Conservation (phyloP, 164 flowering plant genomes). For the Magnolia changhungtana region DNA sequence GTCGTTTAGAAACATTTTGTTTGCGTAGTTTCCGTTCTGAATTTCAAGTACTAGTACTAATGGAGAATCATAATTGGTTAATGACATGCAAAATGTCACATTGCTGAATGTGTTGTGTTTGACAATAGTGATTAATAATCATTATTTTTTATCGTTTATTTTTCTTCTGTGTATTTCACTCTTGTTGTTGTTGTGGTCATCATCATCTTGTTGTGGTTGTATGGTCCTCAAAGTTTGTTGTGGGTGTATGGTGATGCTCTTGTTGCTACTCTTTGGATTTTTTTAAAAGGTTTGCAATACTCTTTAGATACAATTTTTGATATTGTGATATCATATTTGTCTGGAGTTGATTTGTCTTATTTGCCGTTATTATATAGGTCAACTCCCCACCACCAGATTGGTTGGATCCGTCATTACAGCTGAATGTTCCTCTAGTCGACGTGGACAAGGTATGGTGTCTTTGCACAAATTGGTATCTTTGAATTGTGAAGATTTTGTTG, state of each 20-base stretch:
- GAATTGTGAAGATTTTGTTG: neutral
- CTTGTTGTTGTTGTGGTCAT: too few relatives aligned
- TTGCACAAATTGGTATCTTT: neutral
- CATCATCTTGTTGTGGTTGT: neutral
- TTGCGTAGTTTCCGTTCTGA: too few relatives aligned
- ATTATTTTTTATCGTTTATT: neutral
- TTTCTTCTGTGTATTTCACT: neutral
- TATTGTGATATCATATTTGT: neutral
- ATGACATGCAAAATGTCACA: too few relatives aligned
- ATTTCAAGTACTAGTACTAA: too few relatives aligned
- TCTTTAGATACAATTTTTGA: neutral
- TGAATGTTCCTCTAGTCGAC: slow-evolving; percentile 83
- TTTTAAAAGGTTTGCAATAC: neutral
- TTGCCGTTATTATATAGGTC: slow-evolving; percentile 36
- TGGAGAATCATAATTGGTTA: too few relatives aligned
- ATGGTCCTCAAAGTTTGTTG: neutral
- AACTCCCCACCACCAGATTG: slow-evolving; percentile 42
- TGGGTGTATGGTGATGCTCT: neutral
- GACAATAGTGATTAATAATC: too few relatives aligned
- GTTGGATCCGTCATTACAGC: slow-evolving; percentile 66
- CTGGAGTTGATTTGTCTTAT: slow-evolving; percentile 5
- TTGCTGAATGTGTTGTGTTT: too few relatives aligned
- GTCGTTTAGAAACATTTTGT: too few relatives aligned
- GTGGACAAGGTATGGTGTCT: slow-evolving; percentile 76
- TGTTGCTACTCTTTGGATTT: neutral